These are phyloP conservation scores for Mollisia scopiformis DNA, from an alignment of 2,329 filamentous ascomycete species.

Conservation along the genomic window DNA sequence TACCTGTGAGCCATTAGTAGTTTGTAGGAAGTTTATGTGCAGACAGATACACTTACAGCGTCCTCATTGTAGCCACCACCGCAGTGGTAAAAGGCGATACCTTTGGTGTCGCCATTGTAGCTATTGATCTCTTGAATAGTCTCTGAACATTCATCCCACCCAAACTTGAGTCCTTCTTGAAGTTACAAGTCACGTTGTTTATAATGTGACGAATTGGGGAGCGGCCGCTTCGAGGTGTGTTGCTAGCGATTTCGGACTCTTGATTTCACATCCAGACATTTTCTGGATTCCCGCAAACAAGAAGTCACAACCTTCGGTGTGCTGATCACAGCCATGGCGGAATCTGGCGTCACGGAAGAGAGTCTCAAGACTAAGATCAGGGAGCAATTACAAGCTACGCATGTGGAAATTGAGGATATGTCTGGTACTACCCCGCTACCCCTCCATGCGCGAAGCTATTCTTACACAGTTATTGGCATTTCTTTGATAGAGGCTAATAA, in stretches of 20 bases:
- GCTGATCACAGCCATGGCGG: conserved; percentile 46
- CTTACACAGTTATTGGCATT: not conserved
- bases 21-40: not conserved
- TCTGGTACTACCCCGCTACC: conserved; percentile 64
- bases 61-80: conserved; percentile 79
- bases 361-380: conserved; percentile 70
- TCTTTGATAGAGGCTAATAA: not conserved
- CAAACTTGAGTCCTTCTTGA: not conserved
- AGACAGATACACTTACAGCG: conserved; percentile 68
- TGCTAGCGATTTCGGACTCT: conserved; percentile 6
- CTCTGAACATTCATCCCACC: conserved; percentile 26
- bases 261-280: conserved; percentile 23
- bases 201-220: not conserved
- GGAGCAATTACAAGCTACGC: conserved; percentile 70
- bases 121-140: conserved; percentile 18
- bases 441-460: conserved; percentile 13
- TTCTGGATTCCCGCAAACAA: not conserved
- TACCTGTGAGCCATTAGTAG: conserved; percentile 60
- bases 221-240: conserved; percentile 3
- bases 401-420: conserved; percentile 90
- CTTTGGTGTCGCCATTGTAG: conserved; percentile 28
- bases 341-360: conserved; percentile 71
- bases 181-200: not conserved
- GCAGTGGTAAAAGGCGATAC: conserved; percentile 56
- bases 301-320: not conserved